These are phyloP conservation scores for Trifolium fragiferum DNA, from an alignment of 306 rosid genomes.

Conservation along the genomic window DNA sequence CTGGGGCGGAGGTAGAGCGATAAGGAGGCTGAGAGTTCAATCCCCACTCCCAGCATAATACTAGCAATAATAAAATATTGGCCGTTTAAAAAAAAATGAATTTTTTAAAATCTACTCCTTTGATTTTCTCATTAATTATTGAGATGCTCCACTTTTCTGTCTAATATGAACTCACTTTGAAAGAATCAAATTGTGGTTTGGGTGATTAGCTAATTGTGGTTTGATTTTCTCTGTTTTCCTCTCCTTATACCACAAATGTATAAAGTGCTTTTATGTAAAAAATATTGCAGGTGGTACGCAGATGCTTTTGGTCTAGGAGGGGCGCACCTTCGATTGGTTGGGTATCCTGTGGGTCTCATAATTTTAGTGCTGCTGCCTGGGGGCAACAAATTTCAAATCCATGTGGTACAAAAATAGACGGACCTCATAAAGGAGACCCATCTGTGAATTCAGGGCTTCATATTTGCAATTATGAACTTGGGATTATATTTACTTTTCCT, in stretches of 20 bases:
- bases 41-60: neutral
- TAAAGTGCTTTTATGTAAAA: constrained; percentile 7
- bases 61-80: neutral
- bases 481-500: constrained; percentile 77
- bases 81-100: neutral
- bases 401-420: constrained; percentile 45
- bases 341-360: constrained; percentile 86
- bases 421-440: constrained; percentile 40
- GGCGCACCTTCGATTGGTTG: constrained; percentile 66
- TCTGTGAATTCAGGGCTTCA: constrained; percentile 60
- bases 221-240: constrained; percentile 1
- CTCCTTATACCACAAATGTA: neutral
- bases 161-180: neutral
- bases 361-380: constrained; percentile 93
- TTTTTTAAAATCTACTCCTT: too few relatives aligned
- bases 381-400: constrained; percentile 66
- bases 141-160: constrained; percentile 9
- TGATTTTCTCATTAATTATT: constrained; percentile 4
- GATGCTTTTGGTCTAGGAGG: constrained; percentile 63
- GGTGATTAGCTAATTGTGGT: constrained; percentile 29
- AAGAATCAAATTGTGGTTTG: constrained; percentile 25
- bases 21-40: too few relatives aligned
- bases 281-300: constrained; percentile 62
- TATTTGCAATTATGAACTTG: constrained; percentile 85
- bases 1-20: too few relatives aligned